A percentile compares a stretch with the other conserved stretches of the same genome.
Conservation (phyloP, 2,329 filamentous ascomycete genomes). For the Penicillium hesseltinei region DNA sequence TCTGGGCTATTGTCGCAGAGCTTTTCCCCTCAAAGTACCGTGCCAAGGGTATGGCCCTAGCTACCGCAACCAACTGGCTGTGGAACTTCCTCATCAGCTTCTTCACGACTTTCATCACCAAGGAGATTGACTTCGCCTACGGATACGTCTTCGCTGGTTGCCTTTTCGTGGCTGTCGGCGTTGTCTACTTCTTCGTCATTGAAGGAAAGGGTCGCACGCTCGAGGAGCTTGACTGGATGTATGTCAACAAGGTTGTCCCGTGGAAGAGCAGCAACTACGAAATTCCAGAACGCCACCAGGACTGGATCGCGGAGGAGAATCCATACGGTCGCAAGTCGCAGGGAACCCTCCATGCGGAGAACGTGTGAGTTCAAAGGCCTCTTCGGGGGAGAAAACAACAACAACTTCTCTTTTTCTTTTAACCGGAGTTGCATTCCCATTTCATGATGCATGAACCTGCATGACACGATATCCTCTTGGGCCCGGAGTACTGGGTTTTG, state of each 20-base stretch:
- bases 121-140: conserved; percentile 68
- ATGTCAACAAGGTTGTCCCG: conserved; percentile 60
- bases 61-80: conserved; percentile 73
- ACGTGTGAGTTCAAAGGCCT: conserved; percentile 19
- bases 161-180: conserved; percentile 59
- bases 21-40: conserved; percentile 51
- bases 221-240: conserved; percentile 75
- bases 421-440: not conserved
- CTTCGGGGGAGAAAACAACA: not conserved
- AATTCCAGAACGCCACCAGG: conserved; percentile 24
- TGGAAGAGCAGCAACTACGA: conserved; percentile 56
- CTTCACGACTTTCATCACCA: conserved; percentile 75
- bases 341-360: conserved; percentile 28
- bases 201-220: conserved; percentile 68
- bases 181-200: conserved; percentile 73
- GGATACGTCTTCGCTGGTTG: conserved; percentile 75
- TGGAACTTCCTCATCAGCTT: conserved; percentile 73
- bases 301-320: conserved; percentile 19
- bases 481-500: conserved; percentile 11
- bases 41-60: conserved; percentile 75
- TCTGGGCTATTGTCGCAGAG: conserved; percentile 49
- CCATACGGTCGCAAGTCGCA: conserved; percentile 25
- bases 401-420: conserved; percentile 30
- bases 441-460: conserved; percentile 9
- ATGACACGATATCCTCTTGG: conserved; percentile 5